These are phyloP conservation scores for Sugiyamaella japonica DNA, from an alignment of 1,139 yeast species.

Conservation along the genomic window DNA sequence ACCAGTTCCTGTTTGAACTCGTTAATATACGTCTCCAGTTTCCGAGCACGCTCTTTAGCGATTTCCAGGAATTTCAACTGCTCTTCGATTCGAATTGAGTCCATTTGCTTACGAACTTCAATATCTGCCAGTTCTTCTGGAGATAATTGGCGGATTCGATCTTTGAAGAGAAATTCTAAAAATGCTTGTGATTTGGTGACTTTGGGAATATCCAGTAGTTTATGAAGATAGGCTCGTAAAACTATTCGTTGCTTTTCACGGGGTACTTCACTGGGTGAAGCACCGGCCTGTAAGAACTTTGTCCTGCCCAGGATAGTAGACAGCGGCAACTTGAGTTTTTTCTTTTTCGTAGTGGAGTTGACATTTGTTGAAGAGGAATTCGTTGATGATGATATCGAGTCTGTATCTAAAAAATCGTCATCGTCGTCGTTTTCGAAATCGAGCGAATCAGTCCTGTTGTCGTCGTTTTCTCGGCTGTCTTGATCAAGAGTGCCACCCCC, in stretches of 20 bases:
- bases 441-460: not conserved
- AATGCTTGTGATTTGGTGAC: constrained; percentile 55
- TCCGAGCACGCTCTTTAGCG: constrained; percentile 51
- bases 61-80: constrained; percentile 73
- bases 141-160: constrained; percentile 42
- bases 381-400: constrained; percentile 2
- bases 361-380: constrained; percentile 5
- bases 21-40: constrained; percentile 53
- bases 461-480: constrained; percentile 4
- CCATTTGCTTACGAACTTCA: constrained; percentile 57
- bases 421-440: constrained; percentile 28
- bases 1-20: constrained; percentile 54
- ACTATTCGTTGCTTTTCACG: constrained; percentile 75
- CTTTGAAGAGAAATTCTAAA: constrained; percentile 51
- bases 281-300: not conserved
- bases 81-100: constrained; percentile 58
- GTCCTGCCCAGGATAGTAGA: constrained; percentile 1
- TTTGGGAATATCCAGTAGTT: constrained; percentile 55
- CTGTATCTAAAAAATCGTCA: constrained; percentile 14
- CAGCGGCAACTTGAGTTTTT: not conserved
- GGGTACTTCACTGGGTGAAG: constrained; percentile 9
- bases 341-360: constrained; percentile 7
- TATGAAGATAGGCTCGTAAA: constrained; percentile 66
- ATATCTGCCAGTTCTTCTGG: constrained; percentile 55
- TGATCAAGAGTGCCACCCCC: constrained; percentile 2